Evolutionary conservation across 2,329 filamentous ascomycete species (phyloP), one percentile per base, ranked within the genome.

Genomic region (Microdochium nivale): DNA sequence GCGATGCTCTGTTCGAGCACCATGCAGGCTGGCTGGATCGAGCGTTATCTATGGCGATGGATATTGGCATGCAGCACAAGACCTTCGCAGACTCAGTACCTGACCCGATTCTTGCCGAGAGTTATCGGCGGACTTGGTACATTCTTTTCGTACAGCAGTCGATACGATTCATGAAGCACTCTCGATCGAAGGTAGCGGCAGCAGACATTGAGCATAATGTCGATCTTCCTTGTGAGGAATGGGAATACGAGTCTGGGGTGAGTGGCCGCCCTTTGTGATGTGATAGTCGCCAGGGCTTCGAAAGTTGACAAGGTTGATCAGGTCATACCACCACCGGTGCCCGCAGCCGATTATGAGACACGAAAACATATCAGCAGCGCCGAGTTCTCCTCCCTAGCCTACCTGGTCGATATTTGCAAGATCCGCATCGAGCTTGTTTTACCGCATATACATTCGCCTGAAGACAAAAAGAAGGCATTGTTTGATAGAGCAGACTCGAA

Each of bases 71-170:
- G 62, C 63, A 68, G 33, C 62, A 59, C 21, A 65, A 61, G 49
- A 30, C 55, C 2, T 67, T 66, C 47, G 64, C 65, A 19, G 60
- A 65, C 37, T 54, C 60, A 32, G 63, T 65, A 25, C 50, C 59
- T n/a, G 64, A 70, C 56, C 54, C 62, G 3, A 60, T 72, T 5
- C 56, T 70, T 30, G 68, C 65, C 2, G 70, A 73, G 57, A 70
- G 68, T 46, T 71, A 66, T 58, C 62, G 70, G 51, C 65, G 70
- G 33, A 72, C 69, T 4, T 72, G 66, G 57, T 73, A 69, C 68
- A 63, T 61, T 14, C 53, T 72, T n/a, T 70, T 64, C 50, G 58
- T 67, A 19, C 60, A 63, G 40, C 56, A 62, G 46, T 59, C 56
- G 40, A 55, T 59, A 49, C 57, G 61, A 19, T 52, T 52, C 7